Evolutionary conservation across 768 basidiomycete genomes (phyloP), one percentile per base, ranked within the genome.

Genomic region (Tricholomella constricta): DNA sequence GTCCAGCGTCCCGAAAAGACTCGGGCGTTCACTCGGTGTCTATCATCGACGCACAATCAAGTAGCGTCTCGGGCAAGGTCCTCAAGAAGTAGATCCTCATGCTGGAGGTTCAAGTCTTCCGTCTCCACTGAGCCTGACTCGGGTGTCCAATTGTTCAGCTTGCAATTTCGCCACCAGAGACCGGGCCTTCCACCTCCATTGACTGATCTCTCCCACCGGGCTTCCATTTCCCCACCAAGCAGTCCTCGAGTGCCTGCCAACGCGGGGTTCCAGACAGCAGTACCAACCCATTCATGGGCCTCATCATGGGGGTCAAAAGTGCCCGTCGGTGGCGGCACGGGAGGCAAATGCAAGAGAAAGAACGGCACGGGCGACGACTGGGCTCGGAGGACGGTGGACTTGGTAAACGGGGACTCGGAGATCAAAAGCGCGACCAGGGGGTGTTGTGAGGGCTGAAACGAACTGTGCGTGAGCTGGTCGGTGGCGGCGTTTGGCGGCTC

Each of bases 391-490:
- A 89, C 64, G 0, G 92, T 82, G 0, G 82, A 70, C 47, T 78
- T 82, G 1, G 92, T 91, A 69, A 94, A 97, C 1, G 82, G 74
- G 15, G 90, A 92, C 63, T 90, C 80, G 1, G 92, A 95, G 32
- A 94, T 73, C 47, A 96, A 77, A 19, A 95, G 68, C 1, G 88
- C 91, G n/a, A 93, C 79, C 14, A 79, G 65, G 1, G 81, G 77
- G 31, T 60, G 59, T 34, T 59, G 65, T 36, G 57, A 48, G 23
- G 47, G 54, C 19, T 20, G 47, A 32, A 35, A 37, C 29, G 25
- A 3, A 41, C 45, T 38, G 34, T 23, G 17, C 17, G 19, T 0
- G 38, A 44, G 46, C 35, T 27, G 25, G 25, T 6, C n/a, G 3
- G 17, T 14, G 31, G 40, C n/a, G 42, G 40, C 12, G 14, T 48